Evolutionary conservation across 805 yeast species (phyloP).

Genomic region (Tetrapisispora iriomotensis): DNA sequence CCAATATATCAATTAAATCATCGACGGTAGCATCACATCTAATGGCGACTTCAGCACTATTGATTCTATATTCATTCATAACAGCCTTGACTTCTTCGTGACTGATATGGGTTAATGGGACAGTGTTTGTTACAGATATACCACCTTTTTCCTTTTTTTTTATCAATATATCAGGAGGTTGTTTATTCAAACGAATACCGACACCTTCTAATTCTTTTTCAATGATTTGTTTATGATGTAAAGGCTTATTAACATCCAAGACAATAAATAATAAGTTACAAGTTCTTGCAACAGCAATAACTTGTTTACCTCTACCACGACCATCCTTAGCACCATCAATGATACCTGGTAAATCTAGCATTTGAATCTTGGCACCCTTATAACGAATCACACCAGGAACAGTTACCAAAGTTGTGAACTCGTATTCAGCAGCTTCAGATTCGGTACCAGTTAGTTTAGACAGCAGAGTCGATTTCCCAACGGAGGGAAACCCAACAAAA

Average conservation of each 20-base stretch:
- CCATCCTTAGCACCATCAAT: conserved; percentile 90
- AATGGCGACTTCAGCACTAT: conserved; percentile 92
- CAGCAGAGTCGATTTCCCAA: conserved; percentile 71
- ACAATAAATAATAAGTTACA: conserved; percentile 90
- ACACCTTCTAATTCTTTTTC: conserved; percentile 96
- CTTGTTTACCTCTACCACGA: conserved; percentile 90
- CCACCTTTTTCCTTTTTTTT: conserved; percentile 96
- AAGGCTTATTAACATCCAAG: conserved; percentile 90
- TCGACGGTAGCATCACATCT: conserved; percentile 98
- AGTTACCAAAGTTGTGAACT: conserved; percentile 93
- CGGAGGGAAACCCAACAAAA: conserved; percentile 97
- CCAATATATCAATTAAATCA: conserved; percentile 89
- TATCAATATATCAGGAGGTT: conserved; percentile 86
- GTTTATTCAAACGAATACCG: conserved; percentile 86
- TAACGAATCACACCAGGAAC: conserved; percentile 95
- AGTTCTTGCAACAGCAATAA: conserved; percentile 97
- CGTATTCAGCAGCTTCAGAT: conserved; percentile 96
- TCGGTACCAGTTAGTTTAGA: conserved; percentile 90
- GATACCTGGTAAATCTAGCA: conserved; percentile 86
- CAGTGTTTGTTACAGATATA: conserved; percentile 84
- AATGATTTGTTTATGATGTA: conserved; percentile 86
- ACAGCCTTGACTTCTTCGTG: conserved; percentile 93
- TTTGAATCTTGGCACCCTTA: conserved; percentile 95
- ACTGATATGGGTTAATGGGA: conserved; percentile 83
- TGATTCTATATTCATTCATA: conserved; percentile 88